Percentiles rank a stretch among this genome's conserved stretches.
These are phyloP conservation scores for Cymbopogon citratus DNA, from an alignment of 176 grass and related monocot genomes.

Conservation along the genomic window DNA sequence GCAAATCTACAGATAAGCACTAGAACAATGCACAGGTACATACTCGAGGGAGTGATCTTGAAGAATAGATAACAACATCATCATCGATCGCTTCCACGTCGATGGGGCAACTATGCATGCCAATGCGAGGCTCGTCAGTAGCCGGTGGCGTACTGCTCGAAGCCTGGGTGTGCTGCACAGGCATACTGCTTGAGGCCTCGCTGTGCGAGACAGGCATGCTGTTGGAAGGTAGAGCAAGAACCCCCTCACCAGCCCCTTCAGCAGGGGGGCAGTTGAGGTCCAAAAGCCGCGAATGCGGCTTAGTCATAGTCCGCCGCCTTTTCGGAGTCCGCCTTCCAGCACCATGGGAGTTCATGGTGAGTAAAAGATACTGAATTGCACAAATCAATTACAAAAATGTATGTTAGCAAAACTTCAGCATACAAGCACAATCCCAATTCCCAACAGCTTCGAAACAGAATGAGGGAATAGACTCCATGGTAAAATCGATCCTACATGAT, in stretches of 20 bases:
- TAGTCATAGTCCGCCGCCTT: constrained; percentile 23
- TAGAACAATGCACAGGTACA: constrained; percentile 28
- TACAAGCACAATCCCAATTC: constrained; percentile 2
- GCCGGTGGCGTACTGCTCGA: neutral
- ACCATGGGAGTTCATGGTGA: constrained; percentile 27
- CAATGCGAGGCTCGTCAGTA: constrained; percentile 19
- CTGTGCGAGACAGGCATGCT: neutral
- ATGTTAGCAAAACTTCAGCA: neutral
- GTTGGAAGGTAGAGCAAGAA: neutral
- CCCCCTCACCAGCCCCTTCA: constrained; percentile 14
- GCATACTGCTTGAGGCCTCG: neutral
- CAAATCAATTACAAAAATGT: neutral
- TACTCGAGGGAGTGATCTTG: constrained; percentile 45
- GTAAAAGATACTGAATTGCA: neutral
- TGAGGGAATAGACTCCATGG: neutral
- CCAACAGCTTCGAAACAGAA: neutral
- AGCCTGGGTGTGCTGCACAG: neutral
- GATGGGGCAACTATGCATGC: constrained; percentile 40
- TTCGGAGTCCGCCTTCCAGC: constrained; percentile 16
- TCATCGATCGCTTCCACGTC: constrained; percentile 58
- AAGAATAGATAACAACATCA: constrained; percentile 57
- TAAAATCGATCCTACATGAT: neutral
- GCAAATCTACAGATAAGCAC: neutral
- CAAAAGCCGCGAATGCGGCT: neutral
- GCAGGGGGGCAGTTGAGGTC: constrained; percentile 42